Conservation (phyloP, 2,329 filamentous ascomycete species). For the Talaromyces sp. region DNA sequence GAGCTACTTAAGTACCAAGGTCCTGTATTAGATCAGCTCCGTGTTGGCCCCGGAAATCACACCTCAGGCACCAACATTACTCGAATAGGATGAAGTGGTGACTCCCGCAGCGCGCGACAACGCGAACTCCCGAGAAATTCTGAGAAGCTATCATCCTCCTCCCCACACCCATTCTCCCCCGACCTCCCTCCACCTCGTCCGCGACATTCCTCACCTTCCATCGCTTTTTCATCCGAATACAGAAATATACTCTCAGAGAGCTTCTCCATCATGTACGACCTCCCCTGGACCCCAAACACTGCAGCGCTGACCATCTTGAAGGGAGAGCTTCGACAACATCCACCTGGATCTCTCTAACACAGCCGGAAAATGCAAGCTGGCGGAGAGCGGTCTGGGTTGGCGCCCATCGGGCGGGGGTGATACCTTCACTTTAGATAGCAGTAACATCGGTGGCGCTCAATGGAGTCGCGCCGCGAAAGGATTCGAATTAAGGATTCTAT, state of each 20-base stretch:
- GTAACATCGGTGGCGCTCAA: constrained; percentile 82
- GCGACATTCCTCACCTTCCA: background rate
- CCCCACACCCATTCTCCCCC: background rate
- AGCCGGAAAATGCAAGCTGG: constrained; percentile 89
- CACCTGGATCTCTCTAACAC: constrained; percentile 94
- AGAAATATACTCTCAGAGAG: constrained; percentile 10
- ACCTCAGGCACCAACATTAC: constrained; percentile 18
- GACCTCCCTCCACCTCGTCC: background rate
- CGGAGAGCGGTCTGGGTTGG: constrained; percentile 94
- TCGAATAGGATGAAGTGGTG: constrained; percentile 22
- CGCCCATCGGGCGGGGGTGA: constrained; percentile 85
- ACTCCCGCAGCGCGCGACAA: constrained; percentile 6
- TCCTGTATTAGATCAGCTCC: too few species aligned
- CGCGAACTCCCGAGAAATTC: constrained; percentile 2
- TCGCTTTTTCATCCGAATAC: background rate
- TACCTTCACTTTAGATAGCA: constrained; percentile 88
- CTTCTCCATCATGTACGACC: constrained; percentile 37
- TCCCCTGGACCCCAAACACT: constrained; percentile 9
- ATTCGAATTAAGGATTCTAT: constrained; percentile 89
- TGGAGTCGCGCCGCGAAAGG: constrained; percentile 94
- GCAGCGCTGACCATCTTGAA: constrained; percentile 33
- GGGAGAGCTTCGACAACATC: constrained; percentile 97
- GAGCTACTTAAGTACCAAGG: too few species aligned
- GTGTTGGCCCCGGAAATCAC: too few species aligned
- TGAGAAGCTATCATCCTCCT: constrained; percentile 4